Evolutionary conservation across 2,329 filamentous ascomycete species (phyloP).

Genomic region (Aspergillus spinulosporus): DNA sequence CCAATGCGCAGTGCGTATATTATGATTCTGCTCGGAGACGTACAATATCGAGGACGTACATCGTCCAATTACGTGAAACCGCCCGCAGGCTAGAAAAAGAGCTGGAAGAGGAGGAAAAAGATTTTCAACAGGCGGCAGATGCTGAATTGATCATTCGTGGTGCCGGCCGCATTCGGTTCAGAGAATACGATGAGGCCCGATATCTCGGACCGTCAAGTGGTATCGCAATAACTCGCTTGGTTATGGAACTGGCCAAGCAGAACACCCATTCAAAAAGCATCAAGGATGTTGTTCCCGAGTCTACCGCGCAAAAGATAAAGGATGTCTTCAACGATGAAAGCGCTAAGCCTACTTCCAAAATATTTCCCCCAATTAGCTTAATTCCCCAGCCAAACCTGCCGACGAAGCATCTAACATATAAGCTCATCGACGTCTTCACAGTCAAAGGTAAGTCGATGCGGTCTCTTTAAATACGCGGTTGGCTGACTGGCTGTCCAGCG

Average conservation of each 20-base stretch:
- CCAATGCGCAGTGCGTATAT: slow-evolving; percentile 90
- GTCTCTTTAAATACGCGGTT: slow-evolving; percentile 3
- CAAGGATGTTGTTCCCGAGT: slow-evolving; percentile 83
- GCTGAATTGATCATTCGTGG: slow-evolving; percentile 84
- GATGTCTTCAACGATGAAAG: slow-evolving; percentile 68
- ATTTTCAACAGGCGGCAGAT: slow-evolving; percentile 69
- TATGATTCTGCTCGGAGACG: slow-evolving; percentile 84
- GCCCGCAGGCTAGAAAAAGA: slow-evolving; percentile 80
- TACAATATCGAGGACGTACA: slow-evolving; percentile 87
- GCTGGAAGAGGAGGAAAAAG: slow-evolving; percentile 74
- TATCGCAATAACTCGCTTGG: slow-evolving; percentile 87
- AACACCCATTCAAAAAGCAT: slow-evolving; percentile 90
- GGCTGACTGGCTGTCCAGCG: slow-evolving; percentile 53
- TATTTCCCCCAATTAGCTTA: slow-evolving; percentile 86
- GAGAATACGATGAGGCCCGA: slow-evolving; percentile 82
- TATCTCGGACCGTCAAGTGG: slow-evolving; percentile 93
- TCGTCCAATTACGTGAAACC: slow-evolving; percentile 85
- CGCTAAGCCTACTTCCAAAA: slow-evolving; percentile 68
- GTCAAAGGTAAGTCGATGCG: slow-evolving; percentile 65
- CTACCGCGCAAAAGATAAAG: slow-evolving; percentile 65
- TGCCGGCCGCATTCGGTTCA: slow-evolving; percentile 79
- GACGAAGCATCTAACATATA: slow-evolving; percentile 69
- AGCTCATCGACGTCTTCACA: slow-evolving; percentile 80
- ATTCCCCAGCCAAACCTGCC: slow-evolving; percentile 76
- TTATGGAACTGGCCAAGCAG: slow-evolving; percentile 95